Evolutionary conservation across 2,329 filamentous ascomycete species (phyloP), one percentile per base, ranked within the genome.

Genomic region (Arachnopeziza araneosa): DNA sequence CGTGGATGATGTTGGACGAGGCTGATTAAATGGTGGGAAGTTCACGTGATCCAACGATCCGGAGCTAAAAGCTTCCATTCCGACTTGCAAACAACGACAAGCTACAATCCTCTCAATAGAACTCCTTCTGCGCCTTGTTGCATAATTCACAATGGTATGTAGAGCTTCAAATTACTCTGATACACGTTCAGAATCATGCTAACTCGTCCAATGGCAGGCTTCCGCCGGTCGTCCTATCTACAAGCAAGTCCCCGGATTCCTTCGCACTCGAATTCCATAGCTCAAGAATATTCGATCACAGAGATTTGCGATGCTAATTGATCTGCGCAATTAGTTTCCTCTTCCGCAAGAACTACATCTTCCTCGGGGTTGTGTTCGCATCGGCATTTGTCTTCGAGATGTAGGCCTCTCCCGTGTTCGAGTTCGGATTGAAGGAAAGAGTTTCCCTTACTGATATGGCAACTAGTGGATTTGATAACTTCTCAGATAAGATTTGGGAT

Each of bases 301-400:
- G 7, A 24, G 14, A 53, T 24, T n/a, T 26, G 8, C 9, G 8
- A 26, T 53, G n/a, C 9, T 53, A 53, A 24, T 23, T 51, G 24
- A 49, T n/a, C 14, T 24, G 17, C 8, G 24, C 9, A 1, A n/a
- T 67, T 77, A 98, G 95, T 81, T 77, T 85, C 73, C 72, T 98
- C 69, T 88, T 98, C 82, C 87, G 89, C 77, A 87, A 84, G 75
- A 99, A 99, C 83, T 88, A 83, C 71, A 82, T 89, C 75, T 96
- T 96, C 85, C 82, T 99, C 71, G 88, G 85, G 68, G 83, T 86
- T 66, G 90, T 99, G 74, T 99, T 99, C 76, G 84, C 80, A 69
- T 83, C 86, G 68, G 93, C 93, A 68, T 99, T 99, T 74, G 90
- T 83, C 66, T 92, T 96, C 75, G 91, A 98, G 81, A 83, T 99